phyloP scores from a whole-genome alignment of 495 filamentous ascomycete genomes.

The Tuber melanosporum region DNA sequence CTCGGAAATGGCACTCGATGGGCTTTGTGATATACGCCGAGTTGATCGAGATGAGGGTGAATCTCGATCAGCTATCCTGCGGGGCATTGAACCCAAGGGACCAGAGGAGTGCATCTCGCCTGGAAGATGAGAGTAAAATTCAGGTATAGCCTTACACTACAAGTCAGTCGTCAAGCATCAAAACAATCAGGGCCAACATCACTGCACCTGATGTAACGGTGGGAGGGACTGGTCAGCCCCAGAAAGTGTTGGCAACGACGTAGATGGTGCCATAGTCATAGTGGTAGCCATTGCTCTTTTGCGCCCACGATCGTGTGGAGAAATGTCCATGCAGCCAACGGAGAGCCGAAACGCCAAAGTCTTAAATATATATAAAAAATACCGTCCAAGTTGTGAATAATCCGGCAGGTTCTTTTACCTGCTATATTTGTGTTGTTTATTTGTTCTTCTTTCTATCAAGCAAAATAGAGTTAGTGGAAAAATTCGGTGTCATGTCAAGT shows the following conservation, averaged over 20 bases:
- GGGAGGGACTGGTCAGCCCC: slow-evolving; percentile 37
- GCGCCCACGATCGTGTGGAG: slow-evolving; percentile 30
- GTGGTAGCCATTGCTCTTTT: slow-evolving; percentile 36
- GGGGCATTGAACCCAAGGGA: slow-evolving; percentile 24
- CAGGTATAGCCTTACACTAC: slow-evolving; percentile 33
- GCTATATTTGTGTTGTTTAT: slow-evolving; percentile 23
- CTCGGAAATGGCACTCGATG: slow-evolving; percentile 34
- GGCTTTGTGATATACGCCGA: slow-evolving; percentile 33
- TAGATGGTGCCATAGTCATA: slow-evolving; percentile 34
- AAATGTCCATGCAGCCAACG: slow-evolving; percentile 36
- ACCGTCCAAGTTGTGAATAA: slow-evolving; percentile 27
- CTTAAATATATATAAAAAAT: slow-evolving; percentile 12
- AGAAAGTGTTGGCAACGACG: slow-evolving; percentile 17
- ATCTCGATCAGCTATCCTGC: slow-evolving; percentile 33
- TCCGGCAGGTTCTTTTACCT: slow-evolving; percentile 27
- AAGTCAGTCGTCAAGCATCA: slow-evolving; percentile 17
- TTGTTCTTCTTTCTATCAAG: slow-evolving; percentile 28
- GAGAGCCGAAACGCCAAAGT: slow-evolving; percentile 8
- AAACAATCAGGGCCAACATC: neutral
- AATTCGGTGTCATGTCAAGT: slow-evolving; percentile 18
- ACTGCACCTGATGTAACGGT: slow-evolving; percentile 39
- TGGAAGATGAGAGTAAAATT: slow-evolving; percentile 35
- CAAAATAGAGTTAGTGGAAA: slow-evolving; percentile 29
- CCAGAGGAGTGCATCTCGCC: slow-evolving; percentile 30
- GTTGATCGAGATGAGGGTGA: slow-evolving; percentile 34